Evolutionary conservation across 805 yeast genomes (phyloP).

Genomic region (Candida gorgasii): DNA sequence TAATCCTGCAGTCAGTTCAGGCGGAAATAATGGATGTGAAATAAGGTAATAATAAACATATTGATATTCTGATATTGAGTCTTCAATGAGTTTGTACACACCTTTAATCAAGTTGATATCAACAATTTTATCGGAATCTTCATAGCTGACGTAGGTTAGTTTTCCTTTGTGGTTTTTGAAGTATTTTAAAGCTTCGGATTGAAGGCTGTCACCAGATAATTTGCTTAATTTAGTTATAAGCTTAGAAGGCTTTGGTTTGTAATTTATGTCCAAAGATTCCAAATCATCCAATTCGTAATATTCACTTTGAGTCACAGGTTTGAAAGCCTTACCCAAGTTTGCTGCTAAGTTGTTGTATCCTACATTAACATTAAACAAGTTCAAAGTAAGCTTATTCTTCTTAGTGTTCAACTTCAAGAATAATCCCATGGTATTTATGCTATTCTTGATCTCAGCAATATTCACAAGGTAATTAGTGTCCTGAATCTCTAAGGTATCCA

Average conservation of each 20-base stretch:
- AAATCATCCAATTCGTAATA: slow-evolving; percentile 5
- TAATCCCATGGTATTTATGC: slow-evolving; percentile 48
- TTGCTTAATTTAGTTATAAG: background rate
- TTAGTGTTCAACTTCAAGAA: slow-evolving; percentile 41
- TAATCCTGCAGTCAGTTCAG: slow-evolving; percentile 53
- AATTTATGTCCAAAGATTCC: background rate
- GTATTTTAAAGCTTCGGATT: slow-evolving; percentile 12
- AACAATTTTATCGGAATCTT: slow-evolving; percentile 65
- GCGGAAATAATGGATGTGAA: slow-evolving; percentile 87
- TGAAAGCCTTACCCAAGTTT: slow-evolving; percentile 64
- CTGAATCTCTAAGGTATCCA: slow-evolving; percentile 29
- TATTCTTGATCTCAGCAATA: slow-evolving; percentile 36
- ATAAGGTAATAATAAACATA: slow-evolving; percentile 67
- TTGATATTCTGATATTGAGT: slow-evolving; percentile 26
- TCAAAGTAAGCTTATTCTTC: slow-evolving; percentile 45
- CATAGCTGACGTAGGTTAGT: slow-evolving; percentile 41
- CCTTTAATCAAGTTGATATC: slow-evolving; percentile 55
- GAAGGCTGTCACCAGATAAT: slow-evolving; percentile 8
- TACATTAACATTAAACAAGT: slow-evolving; percentile 52
- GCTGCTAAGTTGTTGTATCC: slow-evolving; percentile 71
- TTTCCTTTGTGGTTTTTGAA: slow-evolving; percentile 9
- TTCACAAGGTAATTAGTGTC: slow-evolving; percentile 18
- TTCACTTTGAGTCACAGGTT: background rate
- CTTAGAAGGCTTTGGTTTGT: background rate
- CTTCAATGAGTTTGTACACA: slow-evolving; percentile 42